phyloP scores from a whole-genome alignment of 345 rosid genomes.

The Populus tremula region DNA sequence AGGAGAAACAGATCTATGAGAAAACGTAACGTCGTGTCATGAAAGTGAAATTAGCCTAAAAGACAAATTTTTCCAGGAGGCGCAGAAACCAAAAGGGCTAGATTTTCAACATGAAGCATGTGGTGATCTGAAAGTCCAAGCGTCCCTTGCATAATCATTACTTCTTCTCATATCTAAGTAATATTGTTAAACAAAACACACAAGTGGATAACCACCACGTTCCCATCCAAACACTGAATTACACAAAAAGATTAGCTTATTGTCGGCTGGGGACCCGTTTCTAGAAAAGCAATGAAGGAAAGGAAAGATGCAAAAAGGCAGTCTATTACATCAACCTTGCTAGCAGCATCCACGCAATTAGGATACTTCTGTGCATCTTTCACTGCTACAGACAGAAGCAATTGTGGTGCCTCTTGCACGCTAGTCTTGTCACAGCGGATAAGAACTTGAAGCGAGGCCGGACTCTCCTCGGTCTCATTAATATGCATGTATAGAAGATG shows the following conservation, averaged over 20 bases:
- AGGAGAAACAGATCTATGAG: not conserved
- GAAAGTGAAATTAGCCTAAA: not conserved
- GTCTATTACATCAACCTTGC: not conserved
- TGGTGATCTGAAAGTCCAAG: conserved; percentile 33
- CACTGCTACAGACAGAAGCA: not conserved
- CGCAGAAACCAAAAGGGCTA: not conserved
- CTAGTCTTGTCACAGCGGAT: not conserved
- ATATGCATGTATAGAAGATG: not conserved
- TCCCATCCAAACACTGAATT: not conserved
- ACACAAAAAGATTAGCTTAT: not conserved
- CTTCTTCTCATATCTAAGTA: not conserved
- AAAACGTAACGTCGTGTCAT: not conserved
- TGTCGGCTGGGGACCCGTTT: not conserved
- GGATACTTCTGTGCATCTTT: not conserved
- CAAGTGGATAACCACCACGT: not conserved
- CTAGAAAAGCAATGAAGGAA: not conserved
- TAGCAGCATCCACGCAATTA: not conserved
- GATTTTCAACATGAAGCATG: conserved; percentile 20
- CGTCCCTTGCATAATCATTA: conserved; percentile 27
- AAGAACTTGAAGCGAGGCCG: not conserved
- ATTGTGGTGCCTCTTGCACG: not conserved
- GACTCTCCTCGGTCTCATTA: not conserved
- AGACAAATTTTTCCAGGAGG: not conserved
- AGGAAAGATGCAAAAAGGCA: not conserved
- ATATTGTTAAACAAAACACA: not conserved